Percentiles rank a stretch among this genome's conserved stretches.
Evolutionary conservation across 78 protist genomes (phyloP).

Genomic region (Cavenderia fasciculata): DNA sequence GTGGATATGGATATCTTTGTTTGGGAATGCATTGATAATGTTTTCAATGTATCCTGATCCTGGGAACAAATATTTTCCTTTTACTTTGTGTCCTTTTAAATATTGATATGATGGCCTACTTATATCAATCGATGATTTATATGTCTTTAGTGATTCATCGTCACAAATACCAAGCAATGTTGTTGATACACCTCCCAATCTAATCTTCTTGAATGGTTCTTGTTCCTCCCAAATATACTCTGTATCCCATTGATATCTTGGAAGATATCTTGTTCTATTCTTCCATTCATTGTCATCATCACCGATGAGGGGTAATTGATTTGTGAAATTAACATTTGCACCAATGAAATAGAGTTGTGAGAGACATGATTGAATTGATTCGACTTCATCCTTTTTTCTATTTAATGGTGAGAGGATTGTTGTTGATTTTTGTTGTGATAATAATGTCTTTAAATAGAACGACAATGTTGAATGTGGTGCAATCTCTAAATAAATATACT

Average conservation of each 20-base stretch:
- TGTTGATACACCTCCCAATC: constrained; percentile 10
- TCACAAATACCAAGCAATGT: constrained; percentile 6
- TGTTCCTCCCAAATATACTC: not conserved
- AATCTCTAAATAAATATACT: constrained; percentile 10
- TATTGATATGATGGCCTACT: not conserved
- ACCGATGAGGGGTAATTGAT: not conserved
- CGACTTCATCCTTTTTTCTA: constrained; percentile 20
- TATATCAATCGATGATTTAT: constrained; percentile 5
- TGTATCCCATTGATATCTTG: constrained; percentile 59
- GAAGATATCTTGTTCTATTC: not conserved
- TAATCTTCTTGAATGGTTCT: not conserved
- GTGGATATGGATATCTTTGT: not conserved
- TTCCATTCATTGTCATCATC: not conserved
- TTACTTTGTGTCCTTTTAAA: constrained; percentile 9
- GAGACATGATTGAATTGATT: not conserved
- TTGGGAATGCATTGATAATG: not conserved
- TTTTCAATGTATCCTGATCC: constrained; percentile 44
- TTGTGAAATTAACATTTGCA: constrained; percentile 11
- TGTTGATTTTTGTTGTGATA: not conserved
- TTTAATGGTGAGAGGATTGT: not conserved
- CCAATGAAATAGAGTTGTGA: constrained; percentile 38
- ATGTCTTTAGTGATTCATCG: not conserved
- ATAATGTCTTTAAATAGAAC: not conserved
- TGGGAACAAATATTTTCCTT: constrained; percentile 15
- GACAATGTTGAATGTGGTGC: constrained; percentile 49